Percentiles rank a stretch among this genome's conserved stretches.
Conservation (phyloP, 257 asterid genomes). For the Henckelia pumila region DNA sequence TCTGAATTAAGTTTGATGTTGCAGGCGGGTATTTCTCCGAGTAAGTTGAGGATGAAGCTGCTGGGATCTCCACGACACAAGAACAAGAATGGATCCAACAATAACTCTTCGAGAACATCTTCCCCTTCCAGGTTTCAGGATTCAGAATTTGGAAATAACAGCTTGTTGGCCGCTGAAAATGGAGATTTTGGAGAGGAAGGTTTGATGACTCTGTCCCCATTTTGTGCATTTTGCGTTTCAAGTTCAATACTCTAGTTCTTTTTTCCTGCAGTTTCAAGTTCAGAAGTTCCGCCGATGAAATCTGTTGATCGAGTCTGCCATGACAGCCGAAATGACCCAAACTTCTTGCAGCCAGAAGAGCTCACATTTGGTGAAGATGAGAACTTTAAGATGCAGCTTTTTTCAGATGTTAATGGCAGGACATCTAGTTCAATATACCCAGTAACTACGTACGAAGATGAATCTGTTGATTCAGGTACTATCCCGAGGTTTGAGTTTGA, state of each 20-base stretch:
- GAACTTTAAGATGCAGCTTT: slow-evolving; percentile 41
- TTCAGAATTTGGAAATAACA: slow-evolving; percentile 69
- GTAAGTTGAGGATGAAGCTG: slow-evolving; percentile 89
- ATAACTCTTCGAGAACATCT: slow-evolving; percentile 88
- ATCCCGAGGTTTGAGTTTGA: slow-evolving; percentile 97
- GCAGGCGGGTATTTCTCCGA: slow-evolving; percentile 82
- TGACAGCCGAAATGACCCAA: slow-evolving; percentile 29
- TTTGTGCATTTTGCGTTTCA: slow-evolving; percentile 1
- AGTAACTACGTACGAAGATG: slow-evolving; percentile 59
- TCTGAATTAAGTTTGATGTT: slow-evolving; percentile 23
- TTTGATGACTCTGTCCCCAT: slow-evolving; percentile 24
- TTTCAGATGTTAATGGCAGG: slow-evolving; percentile 44
- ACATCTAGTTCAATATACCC: slow-evolving; percentile 41
- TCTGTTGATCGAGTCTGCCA: slow-evolving; percentile 28
- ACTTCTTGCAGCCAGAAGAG: slow-evolving; percentile 32
- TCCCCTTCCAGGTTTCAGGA: slow-evolving; percentile 68
- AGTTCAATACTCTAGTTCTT: no score
- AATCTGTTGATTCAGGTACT: slow-evolving; percentile 87
- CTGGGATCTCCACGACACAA: slow-evolving; percentile 56
- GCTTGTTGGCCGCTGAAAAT: slow-evolving; percentile 62
- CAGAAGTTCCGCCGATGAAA: slow-evolving; percentile 30
- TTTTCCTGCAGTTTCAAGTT: slow-evolving; percentile 33
- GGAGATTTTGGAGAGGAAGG: slow-evolving; percentile 68
- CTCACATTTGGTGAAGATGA: slow-evolving; percentile 31
- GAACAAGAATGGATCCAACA: slow-evolving; percentile 76